A percentile compares a stretch with the other conserved stretches of the same genome.
These are phyloP conservation scores for Cryptosporidium ubiquitum DNA, from an alignment of 169 alveolate species.

Conservation along the genomic window DNA sequence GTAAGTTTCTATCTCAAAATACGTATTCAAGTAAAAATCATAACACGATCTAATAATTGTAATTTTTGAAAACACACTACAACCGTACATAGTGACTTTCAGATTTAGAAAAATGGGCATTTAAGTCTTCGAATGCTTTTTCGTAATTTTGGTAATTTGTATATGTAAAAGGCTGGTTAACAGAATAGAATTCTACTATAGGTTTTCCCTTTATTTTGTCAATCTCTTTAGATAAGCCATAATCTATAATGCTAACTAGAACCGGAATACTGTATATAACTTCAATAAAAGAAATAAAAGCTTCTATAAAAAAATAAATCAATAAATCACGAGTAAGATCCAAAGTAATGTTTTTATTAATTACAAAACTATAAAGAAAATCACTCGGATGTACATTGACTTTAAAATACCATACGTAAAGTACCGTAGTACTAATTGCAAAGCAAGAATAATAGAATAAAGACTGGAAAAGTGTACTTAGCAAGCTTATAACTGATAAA, in stretches of 20 bases:
- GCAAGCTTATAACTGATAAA: slow-evolving; percentile 18
- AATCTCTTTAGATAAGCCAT: slow-evolving; percentile 32
- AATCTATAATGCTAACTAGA: background rate
- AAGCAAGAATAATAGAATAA: slow-evolving; percentile 36
- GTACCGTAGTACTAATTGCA: background rate
- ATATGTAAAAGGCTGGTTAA: slow-evolving; percentile 7
- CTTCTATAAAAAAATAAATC: slow-evolving; percentile 29
- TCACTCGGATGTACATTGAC: background rate
- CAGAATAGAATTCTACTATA: slow-evolving; percentile 13
- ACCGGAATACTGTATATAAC: slow-evolving; percentile 29
- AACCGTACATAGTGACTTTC: background rate
- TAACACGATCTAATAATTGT: background rate
- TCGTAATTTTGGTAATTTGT: slow-evolving; percentile 37
- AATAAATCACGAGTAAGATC: background rate
- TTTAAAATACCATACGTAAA: background rate
- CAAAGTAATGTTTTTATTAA: background rate
- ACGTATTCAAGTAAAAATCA: background rate
- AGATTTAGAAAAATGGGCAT: background rate
- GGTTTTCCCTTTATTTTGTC: slow-evolving; percentile 59
- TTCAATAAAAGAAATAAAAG: slow-evolving; percentile 23
- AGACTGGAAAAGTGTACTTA: background rate
- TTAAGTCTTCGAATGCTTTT: slow-evolving; percentile 18
- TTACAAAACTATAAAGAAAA: background rate
- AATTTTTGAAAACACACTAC: background rate
- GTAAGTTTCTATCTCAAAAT: background rate